Evolutionary conservation across 1,139 yeast genomes (phyloP), one percentile per base, ranked within the genome.

Genomic region (Lodderomyces theae): DNA sequence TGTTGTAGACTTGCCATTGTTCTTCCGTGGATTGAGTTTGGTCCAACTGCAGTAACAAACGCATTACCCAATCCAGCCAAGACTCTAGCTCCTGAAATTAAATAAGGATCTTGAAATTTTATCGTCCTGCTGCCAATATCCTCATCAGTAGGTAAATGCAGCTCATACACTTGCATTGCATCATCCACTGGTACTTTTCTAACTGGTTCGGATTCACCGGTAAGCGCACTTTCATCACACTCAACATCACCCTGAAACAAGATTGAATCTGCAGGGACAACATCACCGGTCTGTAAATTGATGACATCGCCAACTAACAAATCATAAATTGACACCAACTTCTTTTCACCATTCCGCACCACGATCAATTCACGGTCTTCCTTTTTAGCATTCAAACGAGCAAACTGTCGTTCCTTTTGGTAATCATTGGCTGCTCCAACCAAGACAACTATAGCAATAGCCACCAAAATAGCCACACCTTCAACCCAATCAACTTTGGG

Each of bases 401-500:
- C 88, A 65, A 94, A 94, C 61, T 92, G 98, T 12, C 89, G 71
- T 61, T 94, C 98, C 60, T 94, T 94, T 60, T 92, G 97, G 69
- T 86, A 94, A 63, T 94, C 98, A 61, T 94, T 94, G 15, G 80
- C 85, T 2, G 97, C 95, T 38, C 97, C 96, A 11, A 94, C 98
- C 3, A 87, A 51, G 5, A 94, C 96, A 31, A 94, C 97, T 46
- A 94, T 92, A 8, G 80, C 56, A 22, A 94, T 86, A 13, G 99
- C 99, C 15, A 85, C 86, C 51, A 94, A 77, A 57, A 94, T 94
- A 33, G 98, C 98, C 33, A 90, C 96, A 51, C 99, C 99, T 68
- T 92, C 99, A 37, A 94, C 96, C 97, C 97, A 89, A 57, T 89
- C 95, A 21, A 90, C 92, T 52, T 80, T 79, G 13, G 96, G 96